A percentile compares a stretch with the other conserved stretches of the same genome.
phyloP scores from a whole-genome alignment of 441 rosid genomes.

The Biscutella laevigata region DNA sequence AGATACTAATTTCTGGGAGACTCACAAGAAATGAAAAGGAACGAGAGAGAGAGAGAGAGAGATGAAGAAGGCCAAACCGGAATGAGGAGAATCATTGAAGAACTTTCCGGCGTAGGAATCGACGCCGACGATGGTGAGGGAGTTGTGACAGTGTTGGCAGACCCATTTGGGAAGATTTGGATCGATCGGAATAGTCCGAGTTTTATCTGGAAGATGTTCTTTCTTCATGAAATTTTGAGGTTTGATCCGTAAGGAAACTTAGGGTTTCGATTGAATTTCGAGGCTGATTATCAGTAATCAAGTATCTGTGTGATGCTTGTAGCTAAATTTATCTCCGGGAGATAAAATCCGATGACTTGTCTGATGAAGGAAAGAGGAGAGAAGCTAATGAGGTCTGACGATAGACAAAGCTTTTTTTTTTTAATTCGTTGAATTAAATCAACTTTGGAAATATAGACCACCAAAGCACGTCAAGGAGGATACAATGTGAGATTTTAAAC shows the following conservation, averaged over 20 bases:
- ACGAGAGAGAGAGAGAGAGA: no score
- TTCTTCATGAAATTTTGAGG: slow-evolving; percentile 31
- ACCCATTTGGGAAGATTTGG: slow-evolving; percentile 80
- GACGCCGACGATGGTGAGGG: slow-evolving; percentile 80
- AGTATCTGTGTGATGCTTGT: background rate
- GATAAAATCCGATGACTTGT: background rate
- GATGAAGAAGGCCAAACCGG: slow-evolving; percentile 43
- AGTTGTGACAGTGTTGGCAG: slow-evolving; percentile 78
- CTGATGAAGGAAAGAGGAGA: no score
- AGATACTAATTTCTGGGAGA: no score
- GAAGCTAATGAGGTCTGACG: no score
- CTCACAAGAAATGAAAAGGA: no score
- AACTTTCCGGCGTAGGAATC: slow-evolving; percentile 86
- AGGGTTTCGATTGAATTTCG: background rate
- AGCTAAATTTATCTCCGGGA: slow-evolving; percentile 1
- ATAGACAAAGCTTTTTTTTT: no score
- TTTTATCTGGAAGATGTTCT: slow-evolving; percentile 36
- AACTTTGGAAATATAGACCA: no score
- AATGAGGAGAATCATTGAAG: slow-evolving; percentile 60
- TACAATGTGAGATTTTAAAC: no score
- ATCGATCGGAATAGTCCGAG: slow-evolving; percentile 51
- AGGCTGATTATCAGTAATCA: background rate
- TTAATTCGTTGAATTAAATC: no score
- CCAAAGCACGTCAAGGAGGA: no score
- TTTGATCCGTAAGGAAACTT: no score